A percentile compares a stretch with the other conserved stretches of the same genome.
Conservation (phyloP, 2,329 filamentous ascomycete species). For the Ascocoryne sarcoides region DNA sequence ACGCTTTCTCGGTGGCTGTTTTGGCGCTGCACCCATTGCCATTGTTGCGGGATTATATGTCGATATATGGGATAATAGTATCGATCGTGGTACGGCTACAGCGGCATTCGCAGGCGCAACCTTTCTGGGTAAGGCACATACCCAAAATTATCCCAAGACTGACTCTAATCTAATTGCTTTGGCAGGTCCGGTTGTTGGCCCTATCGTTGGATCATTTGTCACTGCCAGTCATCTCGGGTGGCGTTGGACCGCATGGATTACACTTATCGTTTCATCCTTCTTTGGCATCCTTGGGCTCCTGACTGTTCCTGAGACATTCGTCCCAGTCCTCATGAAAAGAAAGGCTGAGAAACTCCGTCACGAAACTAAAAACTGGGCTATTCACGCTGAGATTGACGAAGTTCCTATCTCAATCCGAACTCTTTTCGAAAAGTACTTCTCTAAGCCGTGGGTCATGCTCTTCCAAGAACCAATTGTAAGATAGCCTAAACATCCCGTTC, state of each 20-base stretch:
- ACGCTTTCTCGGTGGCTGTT: conserved; percentile 44
- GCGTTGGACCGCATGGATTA: conserved; percentile 50
- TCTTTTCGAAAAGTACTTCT: conserved; percentile 14
- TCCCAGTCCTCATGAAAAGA: conserved; percentile 37
- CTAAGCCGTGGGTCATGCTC: conserved; percentile 9
- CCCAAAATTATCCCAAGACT: too few relatives aligned
- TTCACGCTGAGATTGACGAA: conserved; percentile 10
- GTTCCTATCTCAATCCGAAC: conserved; percentile 15
- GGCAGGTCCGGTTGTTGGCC: conserved; percentile 32
- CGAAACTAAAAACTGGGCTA: conserved; percentile 27
- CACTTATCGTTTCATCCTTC: conserved; percentile 37
- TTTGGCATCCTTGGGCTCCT: conserved; percentile 35
- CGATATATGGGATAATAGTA: conserved; percentile 49
- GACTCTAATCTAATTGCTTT: too few relatives aligned
- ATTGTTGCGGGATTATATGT: conserved; percentile 50
- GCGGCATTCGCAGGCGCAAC: conserved; percentile 47
- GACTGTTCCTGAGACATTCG: conserved; percentile 43
- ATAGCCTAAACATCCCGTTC: too few relatives aligned
- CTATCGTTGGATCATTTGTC: conserved; percentile 34
- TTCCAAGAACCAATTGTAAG: conserved; percentile 8
- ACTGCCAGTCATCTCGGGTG: conserved; percentile 41
- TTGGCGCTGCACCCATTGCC: conserved; percentile 41
- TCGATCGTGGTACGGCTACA: conserved; percentile 55
- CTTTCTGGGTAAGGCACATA: too few relatives aligned
- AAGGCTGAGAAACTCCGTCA: conserved; percentile 36